Evolutionary conservation across 73 alveolate species (phyloP).

Genomic region (Loxodes magnus): DNA sequence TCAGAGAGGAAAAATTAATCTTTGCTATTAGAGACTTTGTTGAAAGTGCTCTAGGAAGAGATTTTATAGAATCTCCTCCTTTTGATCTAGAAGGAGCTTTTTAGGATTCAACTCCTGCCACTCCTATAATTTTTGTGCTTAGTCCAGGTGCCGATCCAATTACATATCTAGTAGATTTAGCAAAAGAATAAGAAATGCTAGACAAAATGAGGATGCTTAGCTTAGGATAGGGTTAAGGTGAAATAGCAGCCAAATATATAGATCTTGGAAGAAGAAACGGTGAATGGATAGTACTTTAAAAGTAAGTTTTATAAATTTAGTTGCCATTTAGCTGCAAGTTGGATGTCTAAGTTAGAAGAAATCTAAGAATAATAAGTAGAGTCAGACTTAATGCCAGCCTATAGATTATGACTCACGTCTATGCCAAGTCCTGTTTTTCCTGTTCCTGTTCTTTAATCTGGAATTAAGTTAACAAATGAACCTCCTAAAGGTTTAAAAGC

Average conservation of each 20-base stretch:
- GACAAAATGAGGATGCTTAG: constrained; percentile 88
- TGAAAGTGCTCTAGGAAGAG: constrained; percentile 55
- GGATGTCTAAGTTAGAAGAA: constrained; percentile 99
- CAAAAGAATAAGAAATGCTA: constrained; percentile 87
- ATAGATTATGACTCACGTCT: constrained; percentile 97
- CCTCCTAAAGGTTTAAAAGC: constrained; percentile 99
- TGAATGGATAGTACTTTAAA: constrained; percentile 99
- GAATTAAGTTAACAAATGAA: constrained; percentile 95
- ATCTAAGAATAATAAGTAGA: constrained; percentile 93
- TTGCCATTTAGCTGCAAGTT: constrained; percentile 98
- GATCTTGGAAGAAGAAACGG: constrained; percentile 79
- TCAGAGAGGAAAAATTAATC: constrained; percentile 87
- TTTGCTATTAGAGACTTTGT: constrained; percentile 74
- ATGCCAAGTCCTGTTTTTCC: constrained; percentile 99
- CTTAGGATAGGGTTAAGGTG: constrained; percentile 99
- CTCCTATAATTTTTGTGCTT: constrained; percentile 96
- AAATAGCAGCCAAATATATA: constrained; percentile 72
- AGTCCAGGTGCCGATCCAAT: constrained; percentile 99
- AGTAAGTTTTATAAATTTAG: no score
- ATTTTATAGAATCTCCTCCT: constrained; percentile 95
- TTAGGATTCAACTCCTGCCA: constrained; percentile 88
- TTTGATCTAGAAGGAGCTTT: constrained; percentile 91
- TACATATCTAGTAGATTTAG: constrained; percentile 87
- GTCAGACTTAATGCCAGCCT: constrained; percentile 87
- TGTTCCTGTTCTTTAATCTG: constrained; percentile 91